Base-by-base conservation (phyloP, 192 early-diverging fungal species). In the Diversispora epigaea region DNA sequence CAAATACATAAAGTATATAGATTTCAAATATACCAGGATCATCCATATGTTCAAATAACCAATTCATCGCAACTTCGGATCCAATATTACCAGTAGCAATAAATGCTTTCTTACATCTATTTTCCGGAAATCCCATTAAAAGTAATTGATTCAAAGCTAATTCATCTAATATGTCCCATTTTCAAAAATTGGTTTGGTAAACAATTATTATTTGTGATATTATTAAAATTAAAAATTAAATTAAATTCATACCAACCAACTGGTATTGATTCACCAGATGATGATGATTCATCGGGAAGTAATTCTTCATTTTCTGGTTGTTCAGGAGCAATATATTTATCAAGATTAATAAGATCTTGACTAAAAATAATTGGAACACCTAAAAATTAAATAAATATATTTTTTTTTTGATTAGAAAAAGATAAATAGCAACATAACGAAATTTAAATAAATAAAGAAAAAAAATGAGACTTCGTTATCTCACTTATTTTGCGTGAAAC, bases 11-110 rank as follows among this genome's bases (percentile, higher is more conserved):
- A 41, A 32, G 4, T 55, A n/a, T 49, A 17, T 41, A 55, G 14
- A 57, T 41, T 32, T 40, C 9, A 22, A 41, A 52, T 55, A 43
- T 72, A 88, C 93, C 91, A 43, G 96, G 86, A 83, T 98, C 97
- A 39, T 99, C 97, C 93, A 97, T 96, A 74, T 97, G 95, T 79
- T 94, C 93, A 84, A 98, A 93, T 32, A 98, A 73, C 96, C 96
- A 98, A 76, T 89, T 90, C 93, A 96, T 95, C 3, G 96, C 97
- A 5, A 84, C 80, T 69, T 97, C 94, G 6, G 89, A 84, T 14
- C 91, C 94, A 45, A 86, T 82, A 78, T 94, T 92, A 17, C 93
- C 94, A 4, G 95, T 96, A 25, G 83, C 86, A 49, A 90, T 77
- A 46, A 98, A 78, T 0, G 96, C 97, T 76, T 93, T 93, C 63